Evolutionary conservation across 768 basidiomycete genomes (phyloP).

Genomic region (Lyophyllum atratum): DNA sequence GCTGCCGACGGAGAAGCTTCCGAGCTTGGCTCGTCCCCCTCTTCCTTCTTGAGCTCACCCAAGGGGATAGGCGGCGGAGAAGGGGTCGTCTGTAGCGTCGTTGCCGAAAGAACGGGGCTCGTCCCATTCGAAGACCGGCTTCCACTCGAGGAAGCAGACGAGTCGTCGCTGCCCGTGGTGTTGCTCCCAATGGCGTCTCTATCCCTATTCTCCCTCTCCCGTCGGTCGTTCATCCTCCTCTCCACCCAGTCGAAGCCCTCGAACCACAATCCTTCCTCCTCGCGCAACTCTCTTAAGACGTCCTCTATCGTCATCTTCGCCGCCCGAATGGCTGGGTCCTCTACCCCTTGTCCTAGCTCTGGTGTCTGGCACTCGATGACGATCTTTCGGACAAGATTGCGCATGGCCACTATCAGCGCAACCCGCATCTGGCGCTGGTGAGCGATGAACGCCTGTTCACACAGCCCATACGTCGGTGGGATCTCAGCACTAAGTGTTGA

Average conservation of each 20-base stretch:
- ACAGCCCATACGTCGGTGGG: constrained; percentile 65
- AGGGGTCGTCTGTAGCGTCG: constrained; percentile 78
- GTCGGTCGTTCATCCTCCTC: constrained; percentile 41
- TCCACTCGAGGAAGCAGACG: constrained; percentile 37
- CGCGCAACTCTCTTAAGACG: constrained; percentile 55
- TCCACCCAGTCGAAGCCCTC: constrained; percentile 74
- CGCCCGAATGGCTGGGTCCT: constrained; percentile 61
- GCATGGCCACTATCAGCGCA: constrained; percentile 66
- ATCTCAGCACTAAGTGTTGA: constrained; percentile 49
- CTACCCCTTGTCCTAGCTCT: constrained; percentile 25
- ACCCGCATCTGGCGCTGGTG: constrained; percentile 60
- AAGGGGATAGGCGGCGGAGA: constrained; percentile 59
- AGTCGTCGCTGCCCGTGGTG: constrained; percentile 47
- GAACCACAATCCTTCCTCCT: constrained; percentile 69
- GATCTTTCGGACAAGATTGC: constrained; percentile 65
- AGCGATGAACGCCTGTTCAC: constrained; percentile 61
- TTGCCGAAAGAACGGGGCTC: constrained; percentile 73
- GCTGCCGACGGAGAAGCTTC: constrained; percentile 12
- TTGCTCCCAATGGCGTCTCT: constrained; percentile 20
- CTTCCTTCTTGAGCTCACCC: constrained; percentile 33
- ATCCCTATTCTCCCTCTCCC: constrained; percentile 25
- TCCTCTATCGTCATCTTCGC: constrained; percentile 62
- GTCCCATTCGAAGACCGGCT: constrained; percentile 58
- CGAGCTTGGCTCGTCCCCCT: constrained; percentile 32
- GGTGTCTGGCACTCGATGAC: constrained; percentile 62